Evolutionary conservation across 352 stramenopile species (phyloP).

Genomic region (Globisporangium takayamanum): DNA sequence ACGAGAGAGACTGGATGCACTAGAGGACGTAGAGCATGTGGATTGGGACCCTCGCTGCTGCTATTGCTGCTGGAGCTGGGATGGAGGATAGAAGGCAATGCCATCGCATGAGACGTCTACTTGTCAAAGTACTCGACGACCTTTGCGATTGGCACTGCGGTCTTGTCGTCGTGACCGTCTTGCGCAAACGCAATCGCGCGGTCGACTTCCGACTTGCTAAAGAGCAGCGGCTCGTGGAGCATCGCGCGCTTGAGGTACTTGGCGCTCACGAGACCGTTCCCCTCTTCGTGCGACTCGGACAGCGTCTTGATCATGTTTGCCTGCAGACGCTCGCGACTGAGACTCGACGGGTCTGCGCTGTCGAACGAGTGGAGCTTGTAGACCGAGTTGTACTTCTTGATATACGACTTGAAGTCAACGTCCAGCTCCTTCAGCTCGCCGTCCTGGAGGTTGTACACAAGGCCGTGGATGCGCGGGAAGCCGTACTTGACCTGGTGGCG

Average conservation of each 20-base stretch:
- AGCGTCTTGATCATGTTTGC: constrained; percentile 68
- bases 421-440: constrained; percentile 82
- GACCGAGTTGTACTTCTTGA: constrained; percentile 71
- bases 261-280: constrained; percentile 39
- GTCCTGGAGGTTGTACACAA: constrained; percentile 82
- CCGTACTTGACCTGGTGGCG: constrained; percentile 84
- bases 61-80: no score
- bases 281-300: constrained; percentile 58
- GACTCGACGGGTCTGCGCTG: constrained; percentile 29
- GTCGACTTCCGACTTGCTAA: constrained; percentile 67
- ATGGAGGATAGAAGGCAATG: no score
- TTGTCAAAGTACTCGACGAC: constrained; percentile 13
- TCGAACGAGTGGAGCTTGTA: constrained; percentile 81
- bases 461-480: constrained; percentile 84
- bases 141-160: constrained; percentile 8
- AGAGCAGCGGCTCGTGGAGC: constrained; percentile 71
- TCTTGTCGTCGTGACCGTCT: constrained; percentile 50
- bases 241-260: constrained; percentile 67
- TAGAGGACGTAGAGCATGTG: no score
- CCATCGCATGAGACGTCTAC: background rate
- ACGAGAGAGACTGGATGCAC: background rate
- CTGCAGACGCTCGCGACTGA: constrained; percentile 43
- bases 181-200: constrained; percentile 47
- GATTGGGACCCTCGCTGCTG: no score
- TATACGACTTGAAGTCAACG: constrained; percentile 76